Evolutionary conservation across 208 protist species (phyloP), one percentile per base, ranked within the genome.

Genomic region (Acanthamoeba triangularis): DNA sequence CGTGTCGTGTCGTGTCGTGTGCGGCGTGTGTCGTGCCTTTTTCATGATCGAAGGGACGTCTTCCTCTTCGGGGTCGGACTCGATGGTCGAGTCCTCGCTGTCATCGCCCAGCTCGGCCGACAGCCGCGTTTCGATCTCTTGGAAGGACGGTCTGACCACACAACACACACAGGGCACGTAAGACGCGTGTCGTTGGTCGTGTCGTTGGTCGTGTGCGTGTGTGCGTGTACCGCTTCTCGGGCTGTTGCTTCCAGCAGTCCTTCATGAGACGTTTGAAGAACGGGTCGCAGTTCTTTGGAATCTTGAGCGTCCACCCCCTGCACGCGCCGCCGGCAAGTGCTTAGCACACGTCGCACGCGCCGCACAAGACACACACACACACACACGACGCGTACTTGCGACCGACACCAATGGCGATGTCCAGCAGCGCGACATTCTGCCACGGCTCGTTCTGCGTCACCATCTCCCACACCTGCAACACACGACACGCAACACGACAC

Each of bases 261-360:
- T 92, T 92, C 54, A 92, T 65, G 14, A 92, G 56, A 6, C 56
- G 20, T 35, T 65, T 76, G 56, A 92, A 65, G 63, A 92, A 92
- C 18, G 85, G 56, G 72, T 92, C 85, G 63, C 85, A 92, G 41
- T 92, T 74, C 85, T 92, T 92, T 10, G 85, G 85, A 47, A 92
- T 92, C 41, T 92, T 92, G 23, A 92, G 85, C 33, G 85, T 92
- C 85, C 85, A 92, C 5, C 85, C 85, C 54, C 63, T 92, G 11
- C 14, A 67, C 54, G 7, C 78, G 61, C 35, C 2, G 5, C 18
- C 30, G 3, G 37, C 52, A 18, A 18, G 2, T 18, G 52, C 16
- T 56, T 56, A 56, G 47, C 54, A 30, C 30, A 92, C 18, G 30
- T 3, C 18, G 72, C 28, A 90, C 52, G 35, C 25, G 6, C n/a